Base-by-base conservation (phyloP, 345 rosid species). In the Gossypioides kirkii region DNA sequence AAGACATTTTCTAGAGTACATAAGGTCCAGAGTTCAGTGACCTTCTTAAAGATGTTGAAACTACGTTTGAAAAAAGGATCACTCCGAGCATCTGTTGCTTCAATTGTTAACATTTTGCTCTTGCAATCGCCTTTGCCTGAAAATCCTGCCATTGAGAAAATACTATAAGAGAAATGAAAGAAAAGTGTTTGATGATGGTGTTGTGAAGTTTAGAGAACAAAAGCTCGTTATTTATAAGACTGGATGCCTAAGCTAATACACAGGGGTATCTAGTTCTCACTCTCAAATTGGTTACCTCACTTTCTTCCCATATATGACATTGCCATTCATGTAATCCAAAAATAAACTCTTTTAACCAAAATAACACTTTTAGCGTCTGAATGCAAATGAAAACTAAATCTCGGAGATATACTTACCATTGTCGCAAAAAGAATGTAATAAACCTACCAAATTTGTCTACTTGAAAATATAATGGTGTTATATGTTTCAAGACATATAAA, bases 171-270 rank as follows among this genome's bases (percentile, higher is more conserved):
- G 41, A 22, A 53, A 72, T 52, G 63, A 10, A 58, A 60, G 55
- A 18, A 17, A 49, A 32, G 60, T 11, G 6, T 32, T 71, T 3
- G 47, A 22, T 23, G 54, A 54, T 36, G 28, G 64, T 20, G 10
- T 20, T 62, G 64, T 72, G 50, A 69, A 36, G 43, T 14, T 22
- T 46, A 26, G 61, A 56, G 62, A 52, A 72, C 55, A 6, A 63
- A 26, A 32, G 17, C 50, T 18, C 25, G 20, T 41, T 22, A 75
- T 73, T 78, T 81, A 81, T 78, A 81, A 76, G 70, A 14, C 28
- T 71, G 38, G 28, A n/a, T 36, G 75, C 62, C 50, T 14, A 22
- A 1, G 49, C 61, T 63, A 38, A 11, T 17, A 36, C 54, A 16
- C 23, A 47, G 50, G 43, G 20, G 61, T 2, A 36, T 13, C 43